A percentile compares a stretch with the other conserved stretches of the same genome.
phyloP scores from a whole-genome alignment of 129 eudicot species.

The Daucus carota region DNA sequence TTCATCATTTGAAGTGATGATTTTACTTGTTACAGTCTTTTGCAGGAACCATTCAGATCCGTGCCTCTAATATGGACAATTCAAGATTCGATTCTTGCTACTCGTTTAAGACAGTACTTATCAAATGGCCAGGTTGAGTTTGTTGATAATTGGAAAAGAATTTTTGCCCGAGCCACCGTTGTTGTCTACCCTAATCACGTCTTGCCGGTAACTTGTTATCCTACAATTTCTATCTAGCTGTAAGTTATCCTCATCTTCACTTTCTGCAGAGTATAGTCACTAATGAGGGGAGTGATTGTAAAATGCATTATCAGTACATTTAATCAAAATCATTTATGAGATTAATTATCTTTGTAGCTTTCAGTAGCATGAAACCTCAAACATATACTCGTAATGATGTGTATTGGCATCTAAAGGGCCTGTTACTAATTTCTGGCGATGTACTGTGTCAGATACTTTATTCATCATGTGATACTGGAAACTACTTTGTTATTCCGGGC shows the following conservation, averaged over 20 bases:
- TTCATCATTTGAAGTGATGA: conserved; percentile 22
- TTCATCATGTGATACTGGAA: conserved; percentile 78
- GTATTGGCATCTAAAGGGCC: background rate
- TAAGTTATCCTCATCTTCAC: background rate
- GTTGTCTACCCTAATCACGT: conserved; percentile 83
- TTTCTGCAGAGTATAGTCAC: background rate
- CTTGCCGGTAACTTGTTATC: conserved; percentile 52
- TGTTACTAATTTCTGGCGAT: background rate
- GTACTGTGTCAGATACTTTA: conserved; percentile 57
- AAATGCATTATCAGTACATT: background rate
- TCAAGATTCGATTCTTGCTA: conserved; percentile 62
- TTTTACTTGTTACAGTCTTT: conserved; percentile 68
- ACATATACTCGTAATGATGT: background rate
- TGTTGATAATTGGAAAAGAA: conserved; percentile 56
- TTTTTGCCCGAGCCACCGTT: conserved; percentile 64
- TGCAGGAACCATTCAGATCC: conserved; percentile 90
- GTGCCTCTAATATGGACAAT: conserved; percentile 85
- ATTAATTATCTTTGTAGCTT: background rate
- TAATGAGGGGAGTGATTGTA: background rate
- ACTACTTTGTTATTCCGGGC: conserved; percentile 89
- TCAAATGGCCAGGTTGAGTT: conserved; percentile 41
- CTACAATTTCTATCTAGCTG: background rate
- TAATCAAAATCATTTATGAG: background rate
- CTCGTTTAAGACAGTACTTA: conserved; percentile 40
- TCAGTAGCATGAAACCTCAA: background rate